Conservation (phyloP, 2,329 filamentous ascomycete genomes). For the Monosporascus sp. region DNA sequence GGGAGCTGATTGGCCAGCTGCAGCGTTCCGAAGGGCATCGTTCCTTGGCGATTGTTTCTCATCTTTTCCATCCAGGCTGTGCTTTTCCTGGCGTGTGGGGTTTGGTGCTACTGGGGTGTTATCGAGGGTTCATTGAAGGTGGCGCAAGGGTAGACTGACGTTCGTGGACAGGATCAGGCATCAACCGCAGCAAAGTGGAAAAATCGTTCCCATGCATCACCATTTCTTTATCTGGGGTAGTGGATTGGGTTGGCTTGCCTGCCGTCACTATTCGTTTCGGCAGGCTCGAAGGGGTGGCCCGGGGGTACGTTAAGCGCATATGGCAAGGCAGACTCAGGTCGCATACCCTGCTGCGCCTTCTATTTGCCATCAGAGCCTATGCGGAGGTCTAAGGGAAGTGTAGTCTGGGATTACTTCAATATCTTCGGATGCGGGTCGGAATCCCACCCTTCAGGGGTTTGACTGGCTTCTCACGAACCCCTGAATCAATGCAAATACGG, state of each 20-base stretch:
- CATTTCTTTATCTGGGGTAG: neutral
- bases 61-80: neutral
- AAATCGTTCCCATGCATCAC: neutral
- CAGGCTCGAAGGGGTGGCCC: neutral
- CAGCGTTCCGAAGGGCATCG: neutral
- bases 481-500: too few species aligned
- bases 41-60: neutral
- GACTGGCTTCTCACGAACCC: too few species aligned
- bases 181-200: neutral
- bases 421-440: too few species aligned
- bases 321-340: neutral
- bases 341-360: neutral
- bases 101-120: neutral
- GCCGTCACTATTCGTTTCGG: neutral
- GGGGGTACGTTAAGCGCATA: neutral
- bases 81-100: neutral
- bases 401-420: too few species aligned
- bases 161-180: neutral
- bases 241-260: neutral
- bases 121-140: neutral
- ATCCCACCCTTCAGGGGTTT: too few species aligned
- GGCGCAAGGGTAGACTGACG: neutral
- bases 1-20: neutral
- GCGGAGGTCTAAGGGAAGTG: too few species aligned
- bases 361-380: neutral